Evolutionary conservation across 192 early-diverging fungal genomes (phyloP), one percentile per base, ranked within the genome.

Genomic region (Gaertneriomyces semiglobifer): DNA sequence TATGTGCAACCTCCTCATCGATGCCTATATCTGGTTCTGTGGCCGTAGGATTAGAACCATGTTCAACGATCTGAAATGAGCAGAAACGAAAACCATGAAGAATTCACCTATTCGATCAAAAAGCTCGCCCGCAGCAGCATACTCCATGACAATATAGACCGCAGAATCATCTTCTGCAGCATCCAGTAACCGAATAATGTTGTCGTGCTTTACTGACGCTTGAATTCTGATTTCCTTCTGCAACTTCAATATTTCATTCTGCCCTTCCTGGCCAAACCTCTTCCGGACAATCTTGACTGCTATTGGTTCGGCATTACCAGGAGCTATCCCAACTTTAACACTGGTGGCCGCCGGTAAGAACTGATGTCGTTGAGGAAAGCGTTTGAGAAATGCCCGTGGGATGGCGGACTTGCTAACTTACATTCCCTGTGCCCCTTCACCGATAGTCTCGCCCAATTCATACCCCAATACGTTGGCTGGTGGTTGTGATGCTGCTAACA

Each of bases 1-100:
- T 74, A 67, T 90, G 88, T 4, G 88, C 88, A 5, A 90, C 45
- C n/a, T 85, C 76, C 58, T 89, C 88, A 20, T 84, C 83, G 18
- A 90, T 73, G 7, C 88, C 88, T 3, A 84, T 75, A 79, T 90
- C 88, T 2, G 88, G 88, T 18, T 76, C 78, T 73, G 48, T 11
- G 4, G 38, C 50, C 60, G 12, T 4, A 39, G 42, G 39, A 42
- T 5, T n/a, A 12, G 4, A 3, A n/a, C n/a, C 6, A 52, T 52
- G 50, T 0, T 6, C 20, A 20, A 4, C 6, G 50, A n/a, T 18
- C 6, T n/a, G 50, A 52, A n/a, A 4, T 5, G 44, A 12, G 38
- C 50, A 47, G 5, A 10, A 16, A 40, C 19, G 7, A 38, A 6
- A n/a, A 52, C 4, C 12, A 52, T 20, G n/a, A 18, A n/a, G 20